A percentile compares a stretch with the other conserved stretches of the same genome.
Conservation (phyloP, 495 filamentous ascomycete species). For the Lasiosphaeria ovina region DNA sequence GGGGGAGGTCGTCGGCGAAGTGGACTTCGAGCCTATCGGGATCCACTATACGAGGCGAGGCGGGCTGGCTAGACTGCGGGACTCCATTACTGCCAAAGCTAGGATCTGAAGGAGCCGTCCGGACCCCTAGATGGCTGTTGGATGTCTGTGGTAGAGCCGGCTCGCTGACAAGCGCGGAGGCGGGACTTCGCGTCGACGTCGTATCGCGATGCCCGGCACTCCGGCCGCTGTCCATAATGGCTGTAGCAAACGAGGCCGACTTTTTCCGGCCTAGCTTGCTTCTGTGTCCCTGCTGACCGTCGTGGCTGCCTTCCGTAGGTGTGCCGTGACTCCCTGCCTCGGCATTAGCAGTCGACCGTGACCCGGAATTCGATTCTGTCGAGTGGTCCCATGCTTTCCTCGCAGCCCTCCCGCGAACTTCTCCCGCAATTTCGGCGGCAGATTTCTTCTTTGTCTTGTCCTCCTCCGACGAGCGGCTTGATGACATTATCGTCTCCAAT, state of each 20-base stretch:
- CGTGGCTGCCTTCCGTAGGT: conserved; percentile 18
- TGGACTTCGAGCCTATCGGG: conserved; percentile 13
- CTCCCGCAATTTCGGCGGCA: conserved; percentile 47
- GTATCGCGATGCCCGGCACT: conserved; percentile 10
- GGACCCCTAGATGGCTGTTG: conserved; percentile 36
- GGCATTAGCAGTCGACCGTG: conserved; percentile 17
- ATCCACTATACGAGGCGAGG: not conserved
- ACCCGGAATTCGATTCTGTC: conserved; percentile 24
- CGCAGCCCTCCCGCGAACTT: conserved; percentile 46
- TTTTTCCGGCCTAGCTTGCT: conserved; percentile 36
- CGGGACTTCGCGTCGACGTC: conserved; percentile 17
- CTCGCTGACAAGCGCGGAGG: conserved; percentile 41
- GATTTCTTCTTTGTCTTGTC: conserved; percentile 49
- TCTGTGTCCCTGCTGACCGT: conserved; percentile 16
- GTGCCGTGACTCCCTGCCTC: conserved; percentile 6
- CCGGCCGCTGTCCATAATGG: conserved; percentile 41
- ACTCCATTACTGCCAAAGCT: not conserved
- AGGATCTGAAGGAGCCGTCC: conserved; percentile 21
- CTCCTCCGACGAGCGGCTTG: conserved; percentile 55
- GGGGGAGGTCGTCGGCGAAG: conserved; percentile 16
- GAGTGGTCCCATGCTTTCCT: conserved; percentile 25
- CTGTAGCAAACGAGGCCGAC: conserved; percentile 45
- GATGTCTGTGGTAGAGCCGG: conserved; percentile 50
- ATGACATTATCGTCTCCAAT: conserved; percentile 57
- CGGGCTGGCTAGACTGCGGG: not conserved